Evolutionary conservation across 2,329 filamentous ascomycete genomes (phyloP), one percentile per base, ranked within the genome.

Genomic region (Penicillium sclerotigenum): DNA sequence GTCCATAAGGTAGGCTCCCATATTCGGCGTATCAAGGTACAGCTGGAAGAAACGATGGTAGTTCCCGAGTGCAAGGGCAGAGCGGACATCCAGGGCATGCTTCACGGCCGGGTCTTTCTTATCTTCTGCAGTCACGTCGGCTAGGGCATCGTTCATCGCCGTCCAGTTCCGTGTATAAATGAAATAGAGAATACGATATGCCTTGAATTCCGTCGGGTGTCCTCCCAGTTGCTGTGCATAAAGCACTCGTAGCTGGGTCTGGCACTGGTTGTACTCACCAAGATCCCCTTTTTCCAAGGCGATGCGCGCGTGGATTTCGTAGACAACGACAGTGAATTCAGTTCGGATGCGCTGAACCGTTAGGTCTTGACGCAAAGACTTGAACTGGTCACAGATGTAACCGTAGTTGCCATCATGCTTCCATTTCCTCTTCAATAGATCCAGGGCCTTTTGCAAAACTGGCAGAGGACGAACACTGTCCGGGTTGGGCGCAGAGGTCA

Each of bases 231-330:
- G 89, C 79, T 90, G 85, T 74, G 85, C 85, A 78, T 99, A 97
- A 69, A 99, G 81, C 64, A 89, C 91, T 76, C 91, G 90, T 72
- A 99, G 82, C 80, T 99, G 94, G 70, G 94, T 97, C 81, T 99
- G 94, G 78, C 94, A 99, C 83, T 99, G 94, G 81, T 99, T 99
- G 94, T 99, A 99, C 94, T 99, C 94, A 99, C 94, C 93, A 81
- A 97, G 85, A 81, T 99, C 94, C 78, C 90, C 91, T 83, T 95
- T 97, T 78, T 99, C 93, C 76, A 99, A 82, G 65, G 94, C 94
- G 77, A 99, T 97, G 59, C 94, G 88, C 62, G 93, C 94, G 78
- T 99, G 94, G 59, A 93, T 95, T 79, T 99, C 94, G 77, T 99
- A 99, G 46, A 97, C 94, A 60, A 84, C 88, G 62, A 97, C 92